Evolutionary conservation across 257 asterid species (phyloP), one percentile per base, ranked within the genome.

Genomic region (Jaltomata sinuosa): DNA sequence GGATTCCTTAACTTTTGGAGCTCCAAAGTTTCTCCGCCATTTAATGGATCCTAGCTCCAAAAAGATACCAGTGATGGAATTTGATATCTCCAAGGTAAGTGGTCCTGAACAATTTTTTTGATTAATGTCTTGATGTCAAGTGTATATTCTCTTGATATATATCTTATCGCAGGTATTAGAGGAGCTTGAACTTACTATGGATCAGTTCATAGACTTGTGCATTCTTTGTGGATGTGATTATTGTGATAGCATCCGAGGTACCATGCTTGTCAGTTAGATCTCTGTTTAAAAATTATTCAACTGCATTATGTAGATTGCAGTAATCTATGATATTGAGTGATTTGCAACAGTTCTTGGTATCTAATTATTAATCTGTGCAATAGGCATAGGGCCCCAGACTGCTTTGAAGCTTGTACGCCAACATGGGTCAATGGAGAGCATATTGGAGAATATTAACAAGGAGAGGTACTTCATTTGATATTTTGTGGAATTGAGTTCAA

Each of bases 61-160:
- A 89, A 97, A 97, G 85, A 94, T 97, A 50, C 99, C 99, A n/a
- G 98, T 97, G 86, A 95, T 95, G 98, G 99, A 97, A 88, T 92
- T 97, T 89, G 99, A 95, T 88, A 93, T 97, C 88, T 83, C 97
- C 68, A 94, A 94, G 98, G 98, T 97, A 83, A 32, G 50, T 83
- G 80, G 40, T n/a, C 87, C 84, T 83, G 79, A 80, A 81, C 78
- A 84, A 55, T 83, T 78, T 79, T 32, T 15, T 78, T 11, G 34
- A 11, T 31, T 68, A 18, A 34, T 40, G 52, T 74, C 83, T 78
- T 77, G 80, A 65, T 29, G 59, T 79, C 74, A 86, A 67, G 82
- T 86, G 22, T 72, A 31, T 65, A 15, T 19, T 15, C 53, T 74
- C 86, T 61, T 76, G 78, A 90, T 84, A 86, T 85, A 38, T 40